Evolutionary conservation across 805 yeast genomes (phyloP).

Genomic region (Saturnispora gosingensis): DNA sequence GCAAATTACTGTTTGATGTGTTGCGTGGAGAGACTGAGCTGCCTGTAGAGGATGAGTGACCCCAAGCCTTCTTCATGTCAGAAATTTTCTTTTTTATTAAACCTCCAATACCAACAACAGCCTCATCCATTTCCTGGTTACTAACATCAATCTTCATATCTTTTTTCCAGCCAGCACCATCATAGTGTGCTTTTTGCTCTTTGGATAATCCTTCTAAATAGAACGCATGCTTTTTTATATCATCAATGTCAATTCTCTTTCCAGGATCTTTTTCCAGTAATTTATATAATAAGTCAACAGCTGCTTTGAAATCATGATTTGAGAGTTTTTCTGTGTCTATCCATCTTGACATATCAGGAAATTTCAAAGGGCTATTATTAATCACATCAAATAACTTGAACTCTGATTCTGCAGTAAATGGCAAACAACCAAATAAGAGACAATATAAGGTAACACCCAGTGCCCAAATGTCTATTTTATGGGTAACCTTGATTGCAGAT

Average conservation of each 20-base stretch:
- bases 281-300: slow-evolving; percentile 50
- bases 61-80: slow-evolving; percentile 16
- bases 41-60: background rate
- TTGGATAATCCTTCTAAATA: slow-evolving; percentile 24
- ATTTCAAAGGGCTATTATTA: slow-evolving; percentile 46
- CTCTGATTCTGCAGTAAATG: slow-evolving; percentile 81
- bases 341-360: slow-evolving; percentile 39
- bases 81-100: slow-evolving; percentile 45
- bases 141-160: slow-evolving; percentile 46
- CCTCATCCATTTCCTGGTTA: slow-evolving; percentile 61
- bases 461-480: slow-evolving; percentile 96
- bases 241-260: slow-evolving; percentile 56
- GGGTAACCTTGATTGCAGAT: slow-evolving; percentile 47
- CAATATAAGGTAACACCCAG: slow-evolving; percentile 88
- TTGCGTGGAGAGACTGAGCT: background rate
- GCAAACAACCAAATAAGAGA: slow-evolving; percentile 76
- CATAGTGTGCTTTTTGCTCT: slow-evolving; percentile 22
- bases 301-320: slow-evolving; percentile 26
- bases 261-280: slow-evolving; percentile 64
- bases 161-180: slow-evolving; percentile 21
- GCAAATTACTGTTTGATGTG: background rate
- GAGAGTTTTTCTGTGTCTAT: slow-evolving; percentile 18
- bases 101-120: slow-evolving; percentile 75
- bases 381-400: slow-evolving; percentile 80
- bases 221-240: slow-evolving; percentile 74